These are phyloP conservation scores for Artemisia tridentata DNA, from an alignment of 129 eudicot genomes.

Conservation along the genomic window DNA sequence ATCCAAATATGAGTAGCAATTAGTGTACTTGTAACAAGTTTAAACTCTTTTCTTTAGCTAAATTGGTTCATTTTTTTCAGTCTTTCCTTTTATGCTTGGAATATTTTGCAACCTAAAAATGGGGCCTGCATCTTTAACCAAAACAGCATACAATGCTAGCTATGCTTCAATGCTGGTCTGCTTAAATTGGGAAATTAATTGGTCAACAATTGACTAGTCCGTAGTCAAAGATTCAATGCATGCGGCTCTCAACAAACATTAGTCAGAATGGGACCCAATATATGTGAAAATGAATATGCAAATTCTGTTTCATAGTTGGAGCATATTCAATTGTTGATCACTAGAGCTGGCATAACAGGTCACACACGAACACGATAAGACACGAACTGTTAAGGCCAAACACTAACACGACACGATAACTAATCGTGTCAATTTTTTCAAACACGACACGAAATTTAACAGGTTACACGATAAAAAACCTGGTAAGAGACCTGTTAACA, in stretches of 20 bases:
- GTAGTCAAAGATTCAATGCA: slow-evolving; percentile 13
- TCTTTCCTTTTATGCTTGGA: background rate
- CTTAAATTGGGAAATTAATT: slow-evolving; percentile 19
- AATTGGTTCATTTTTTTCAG: background rate
- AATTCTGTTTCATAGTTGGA: background rate
- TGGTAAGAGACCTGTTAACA: too few relatives aligned
- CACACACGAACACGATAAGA: too few relatives aligned
- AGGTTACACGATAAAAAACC: too few relatives aligned
- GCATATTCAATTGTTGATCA: background rate
- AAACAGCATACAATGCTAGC: background rate
- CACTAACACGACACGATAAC: too few relatives aligned
- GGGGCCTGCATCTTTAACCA: slow-evolving; percentile 1
- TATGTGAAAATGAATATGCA: background rate
- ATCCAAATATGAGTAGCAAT: too few relatives aligned
- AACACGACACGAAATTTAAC: too few relatives aligned
- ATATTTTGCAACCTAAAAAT: background rate
- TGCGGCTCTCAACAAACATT: background rate
- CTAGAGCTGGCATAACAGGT: too few relatives aligned
- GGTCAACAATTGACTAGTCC: slow-evolving; percentile 5
- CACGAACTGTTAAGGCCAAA: too few relatives aligned
- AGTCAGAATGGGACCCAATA: background rate
- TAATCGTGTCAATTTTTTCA: too few relatives aligned
- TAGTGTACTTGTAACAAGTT: too few relatives aligned
- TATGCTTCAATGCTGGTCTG: slow-evolving; percentile 22
- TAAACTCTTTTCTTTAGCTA: too few relatives aligned